Evolutionary conservation across 2,329 filamentous ascomycete species (phyloP).

Genomic region (Aspergillus clavatus): DNA sequence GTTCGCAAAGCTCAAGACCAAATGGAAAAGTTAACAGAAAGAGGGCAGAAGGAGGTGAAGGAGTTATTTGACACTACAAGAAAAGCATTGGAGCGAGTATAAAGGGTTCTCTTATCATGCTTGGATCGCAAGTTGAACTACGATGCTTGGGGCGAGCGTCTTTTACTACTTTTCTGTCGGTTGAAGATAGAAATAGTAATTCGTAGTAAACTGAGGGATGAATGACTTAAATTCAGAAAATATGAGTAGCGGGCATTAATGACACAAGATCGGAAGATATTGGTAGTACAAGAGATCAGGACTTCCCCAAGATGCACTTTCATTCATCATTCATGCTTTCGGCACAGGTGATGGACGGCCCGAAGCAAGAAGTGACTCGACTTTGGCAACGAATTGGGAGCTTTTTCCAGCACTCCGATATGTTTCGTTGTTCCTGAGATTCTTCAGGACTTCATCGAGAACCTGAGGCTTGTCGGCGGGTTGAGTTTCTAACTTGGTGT

Average conservation of each 20-base stretch:
- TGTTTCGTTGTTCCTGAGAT: constrained; percentile 39
- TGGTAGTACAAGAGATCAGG: constrained; percentile 4
- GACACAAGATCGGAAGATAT: neutral
- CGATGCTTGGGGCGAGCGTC: neutral
- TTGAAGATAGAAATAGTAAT: no score
- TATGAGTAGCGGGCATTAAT: no score
- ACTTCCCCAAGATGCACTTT: constrained; percentile 10
- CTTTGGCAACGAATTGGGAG: constrained; percentile 34
- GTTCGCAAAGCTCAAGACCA: constrained; percentile 43
- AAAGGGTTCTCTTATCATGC: constrained; percentile 3
- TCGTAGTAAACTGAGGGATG: no score
- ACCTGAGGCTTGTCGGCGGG: constrained; percentile 21
- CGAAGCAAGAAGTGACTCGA: constrained; percentile 33
- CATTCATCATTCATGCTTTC: constrained; percentile 21
- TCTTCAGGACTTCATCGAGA: constrained; percentile 30
- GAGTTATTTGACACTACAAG: constrained; percentile 41
- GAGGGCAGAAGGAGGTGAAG: constrained; percentile 45
- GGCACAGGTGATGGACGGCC: constrained; percentile 14
- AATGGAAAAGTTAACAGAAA: constrained; percentile 46
- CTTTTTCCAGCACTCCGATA: constrained; percentile 36
- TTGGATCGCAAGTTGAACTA: neutral
- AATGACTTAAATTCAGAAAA: no score
- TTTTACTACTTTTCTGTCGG: no score
- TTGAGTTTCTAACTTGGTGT: constrained; percentile 19
- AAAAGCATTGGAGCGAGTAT: constrained; percentile 35